Percentiles rank a stretch among this genome's conserved stretches.
Evolutionary conservation across 495 filamentous ascomycete species (phyloP).

Genomic region (Penicillium egyptiacum): DNA sequence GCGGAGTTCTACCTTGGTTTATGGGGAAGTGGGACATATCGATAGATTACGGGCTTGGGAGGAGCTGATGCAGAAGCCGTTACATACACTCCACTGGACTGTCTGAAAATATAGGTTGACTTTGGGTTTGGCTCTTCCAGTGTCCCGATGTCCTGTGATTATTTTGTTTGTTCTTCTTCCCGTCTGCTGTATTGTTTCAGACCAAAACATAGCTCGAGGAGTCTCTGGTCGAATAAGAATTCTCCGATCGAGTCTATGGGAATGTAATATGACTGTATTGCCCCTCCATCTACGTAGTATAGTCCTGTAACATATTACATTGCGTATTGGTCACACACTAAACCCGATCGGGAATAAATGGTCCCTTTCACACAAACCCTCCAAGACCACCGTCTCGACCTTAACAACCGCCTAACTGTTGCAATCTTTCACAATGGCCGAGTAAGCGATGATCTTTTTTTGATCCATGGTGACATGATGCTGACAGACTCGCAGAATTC

Average conservation of each 20-base stretch:
- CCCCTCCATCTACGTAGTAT: slow-evolving; percentile 11
- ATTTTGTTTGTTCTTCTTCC: neutral
- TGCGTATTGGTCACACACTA: slow-evolving; percentile 20
- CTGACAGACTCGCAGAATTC: slow-evolving; percentile 22
- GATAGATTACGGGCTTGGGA: slow-evolving; percentile 2
- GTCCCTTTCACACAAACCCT: slow-evolving; percentile 49
- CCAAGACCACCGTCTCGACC: slow-evolving; percentile 23
- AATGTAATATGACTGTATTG: slow-evolving; percentile 21
- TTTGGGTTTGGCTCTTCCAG: neutral
- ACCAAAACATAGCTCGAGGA: neutral
- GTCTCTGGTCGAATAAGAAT: neutral
- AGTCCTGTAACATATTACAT: slow-evolving; percentile 7
- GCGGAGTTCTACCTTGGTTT: slow-evolving; percentile 7
- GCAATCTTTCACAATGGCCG: slow-evolving; percentile 46
- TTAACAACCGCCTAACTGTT: slow-evolving; percentile 31
- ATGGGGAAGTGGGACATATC: slow-evolving; percentile 14
- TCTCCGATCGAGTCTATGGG: neutral
- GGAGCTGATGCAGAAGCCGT: neutral
- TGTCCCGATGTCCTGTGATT: neutral
- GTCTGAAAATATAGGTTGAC: neutral
- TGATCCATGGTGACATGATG: neutral
- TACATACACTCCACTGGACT: neutral
- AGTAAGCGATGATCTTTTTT: slow-evolving; percentile 31
- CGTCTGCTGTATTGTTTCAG: neutral
- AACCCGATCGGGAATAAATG: slow-evolving; percentile 23